Percentiles rank a stretch among this genome's conserved stretches.
These are phyloP conservation scores for Malus fusca DNA, from an alignment of 306 rosid genomes.

Conservation along the genomic window DNA sequence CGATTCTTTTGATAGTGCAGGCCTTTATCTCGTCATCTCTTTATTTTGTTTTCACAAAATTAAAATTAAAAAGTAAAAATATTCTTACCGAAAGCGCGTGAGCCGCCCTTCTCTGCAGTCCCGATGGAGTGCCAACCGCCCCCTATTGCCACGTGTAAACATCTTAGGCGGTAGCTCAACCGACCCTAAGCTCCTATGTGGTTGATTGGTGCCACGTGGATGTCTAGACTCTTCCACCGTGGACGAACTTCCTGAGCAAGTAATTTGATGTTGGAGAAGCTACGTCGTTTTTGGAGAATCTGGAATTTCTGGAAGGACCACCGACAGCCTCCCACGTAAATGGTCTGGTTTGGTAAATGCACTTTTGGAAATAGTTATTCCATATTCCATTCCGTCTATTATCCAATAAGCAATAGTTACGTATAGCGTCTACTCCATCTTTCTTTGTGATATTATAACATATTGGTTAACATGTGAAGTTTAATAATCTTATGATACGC, in stretches of 20 bases:
- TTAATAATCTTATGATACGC: too few species aligned
- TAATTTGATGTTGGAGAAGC: not conserved
- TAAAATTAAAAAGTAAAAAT: not conserved
- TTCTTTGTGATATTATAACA: too few species aligned
- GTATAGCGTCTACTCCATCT: too few species aligned
- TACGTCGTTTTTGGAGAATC: too few species aligned
- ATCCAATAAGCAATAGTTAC: too few species aligned
- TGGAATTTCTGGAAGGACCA: not conserved
- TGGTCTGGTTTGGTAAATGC: not conserved
- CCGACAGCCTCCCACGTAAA: not conserved
- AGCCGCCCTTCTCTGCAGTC: not conserved
- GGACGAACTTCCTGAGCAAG: not conserved
- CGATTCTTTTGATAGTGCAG: too few species aligned
- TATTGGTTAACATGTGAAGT: too few species aligned
- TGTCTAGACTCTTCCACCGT: not conserved
- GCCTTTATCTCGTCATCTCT: not conserved
- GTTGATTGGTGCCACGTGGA: not conserved
- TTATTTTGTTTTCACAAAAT: not conserved
- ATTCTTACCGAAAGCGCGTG: slow-evolving; percentile 6
- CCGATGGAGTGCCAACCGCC: slow-evolving; percentile 6
- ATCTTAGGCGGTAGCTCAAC: not conserved
- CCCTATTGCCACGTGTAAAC: slow-evolving; percentile 2
- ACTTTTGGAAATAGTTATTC: too few species aligned
- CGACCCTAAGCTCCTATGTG: not conserved
- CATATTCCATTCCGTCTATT: too few species aligned